Evolutionary conservation across 2,329 filamentous ascomycete genomes (phyloP).

Genomic region (Akanthomyces uredinophilus): DNA sequence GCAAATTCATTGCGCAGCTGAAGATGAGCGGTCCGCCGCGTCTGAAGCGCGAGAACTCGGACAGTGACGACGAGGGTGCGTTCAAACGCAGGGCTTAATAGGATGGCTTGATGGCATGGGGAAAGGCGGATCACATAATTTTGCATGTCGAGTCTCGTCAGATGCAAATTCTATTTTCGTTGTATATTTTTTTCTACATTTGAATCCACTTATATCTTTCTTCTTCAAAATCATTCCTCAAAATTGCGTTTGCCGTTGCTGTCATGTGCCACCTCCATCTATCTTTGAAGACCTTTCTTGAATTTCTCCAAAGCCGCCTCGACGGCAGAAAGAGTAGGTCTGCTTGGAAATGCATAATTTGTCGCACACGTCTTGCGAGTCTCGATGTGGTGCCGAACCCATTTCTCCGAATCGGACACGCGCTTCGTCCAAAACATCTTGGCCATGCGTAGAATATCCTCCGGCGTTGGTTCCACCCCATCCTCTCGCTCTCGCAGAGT

Average conservation of each 20-base stretch:
- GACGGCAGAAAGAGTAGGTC: background rate
- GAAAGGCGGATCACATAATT: background rate
- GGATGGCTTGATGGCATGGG: background rate
- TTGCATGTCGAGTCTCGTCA: too few relatives aligned
- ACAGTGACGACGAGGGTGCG: conserved; percentile 23
- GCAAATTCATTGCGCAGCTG: conserved; percentile 27
- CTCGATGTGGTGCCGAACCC: conserved; percentile 37
- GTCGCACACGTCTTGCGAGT: background rate
- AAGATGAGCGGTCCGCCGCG: conserved; percentile 24
- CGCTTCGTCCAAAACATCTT: conserved; percentile 45
- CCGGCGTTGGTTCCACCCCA: conserved; percentile 29
- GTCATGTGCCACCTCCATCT: too few relatives aligned
- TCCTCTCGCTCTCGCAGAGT: conserved; percentile 34
- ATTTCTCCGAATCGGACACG: conserved; percentile 42
- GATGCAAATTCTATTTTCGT: too few relatives aligned
- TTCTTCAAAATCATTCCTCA: conserved; percentile 22
- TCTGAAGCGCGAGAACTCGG: conserved; percentile 25
- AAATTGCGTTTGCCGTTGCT: too few relatives aligned
- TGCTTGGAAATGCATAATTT: background rate
- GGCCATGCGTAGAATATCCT: conserved; percentile 34
- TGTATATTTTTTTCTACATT: too few relatives aligned
- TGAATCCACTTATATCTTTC: too few relatives aligned
- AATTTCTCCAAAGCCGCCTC: background rate
- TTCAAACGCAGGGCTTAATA: conserved; percentile 15
- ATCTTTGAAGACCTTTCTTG: background rate